Base-by-base conservation (phyloP, 805 yeast species). In the Hanseniaspora nectarophila region DNA sequence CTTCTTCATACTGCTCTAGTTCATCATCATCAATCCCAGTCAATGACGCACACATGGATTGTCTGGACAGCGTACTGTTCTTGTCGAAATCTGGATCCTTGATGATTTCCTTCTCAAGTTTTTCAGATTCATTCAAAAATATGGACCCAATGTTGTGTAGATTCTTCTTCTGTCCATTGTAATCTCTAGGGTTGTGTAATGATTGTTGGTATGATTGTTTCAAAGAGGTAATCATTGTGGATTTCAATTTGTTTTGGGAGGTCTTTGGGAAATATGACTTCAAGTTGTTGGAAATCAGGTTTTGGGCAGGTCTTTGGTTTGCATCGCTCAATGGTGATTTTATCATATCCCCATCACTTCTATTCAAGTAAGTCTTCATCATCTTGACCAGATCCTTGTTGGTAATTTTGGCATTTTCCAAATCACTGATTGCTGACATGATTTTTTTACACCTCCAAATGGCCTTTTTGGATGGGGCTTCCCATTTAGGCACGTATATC, bases 231-330 rank as follows among this genome's bases (percentile, higher is more conserved):
- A 94, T 70, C 43, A 89, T 76, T 1, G 95, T 89, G 53, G 82
- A 80, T 55, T 83, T 83, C 56, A 92, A 73, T 54, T 82, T 82
- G 43, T 75, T 72, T 48, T 79, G 76, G 23, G 78, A 81, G 0
- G 95, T 81, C 37, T 81, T 82, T 0, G 98, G 98, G 72, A 92
- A 92, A 64, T 85, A 90, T 56, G 89, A 95, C 1, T 88, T 82
- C 57, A 90, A 70, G 61, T 90, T 87, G 1, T 89, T 80, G 1
- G 97, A 85, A 55, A 90, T 92, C 59, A 89, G 75, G 62, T 87
- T 95, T 55, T 92, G 81, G 0, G 97, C 89, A 6, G 98, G 98
- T 61, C 98, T 73, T 64, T 86, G 95, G 23, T 94, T 94, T 65
- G 82, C 81, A 54, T 85, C 63, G 44, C 67, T 64, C 56, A 56